A percentile compares a stretch with the other conserved stretches of the same genome.
These are phyloP conservation scores for Boletus vermiculosoides DNA, from an alignment of 768 basidiomycete genomes.

Conservation along the genomic window DNA sequence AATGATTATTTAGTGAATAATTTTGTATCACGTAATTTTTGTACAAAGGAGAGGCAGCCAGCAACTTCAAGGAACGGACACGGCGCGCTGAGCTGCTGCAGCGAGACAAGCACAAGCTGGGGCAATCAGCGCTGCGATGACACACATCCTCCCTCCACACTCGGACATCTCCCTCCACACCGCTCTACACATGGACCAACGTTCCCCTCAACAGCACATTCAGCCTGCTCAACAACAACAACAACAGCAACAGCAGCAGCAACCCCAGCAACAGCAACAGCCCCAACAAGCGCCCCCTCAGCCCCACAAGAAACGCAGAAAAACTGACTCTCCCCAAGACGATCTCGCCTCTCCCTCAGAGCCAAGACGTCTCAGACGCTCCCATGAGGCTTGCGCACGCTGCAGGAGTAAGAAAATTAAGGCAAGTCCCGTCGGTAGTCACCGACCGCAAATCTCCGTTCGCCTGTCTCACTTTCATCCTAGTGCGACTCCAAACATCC, in stretches of 20 bases:
- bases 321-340: conserved; percentile 54
- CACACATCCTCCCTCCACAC: conserved; percentile 49
- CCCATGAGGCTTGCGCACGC: conserved; percentile 89
- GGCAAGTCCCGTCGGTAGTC: conserved; percentile 66
- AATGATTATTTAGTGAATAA: too few species aligned
- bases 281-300: conserved; percentile 35
- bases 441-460: conserved; percentile 84
- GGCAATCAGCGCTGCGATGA: conserved; percentile 35
- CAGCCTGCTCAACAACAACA: conserved; percentile 35
- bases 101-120: conserved; percentile 2
- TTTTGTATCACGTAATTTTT: conserved; percentile 16
- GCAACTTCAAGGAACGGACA: not conserved
- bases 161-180: conserved; percentile 54
- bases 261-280: conserved; percentile 29
- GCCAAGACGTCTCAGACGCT: conserved; percentile 78
- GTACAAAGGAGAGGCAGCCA: conserved; percentile 22
- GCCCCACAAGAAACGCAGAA: conserved; percentile 56
- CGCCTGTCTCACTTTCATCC: conserved; percentile 38
- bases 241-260: conserved; percentile 27
- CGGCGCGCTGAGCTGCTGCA: conserved; percentile 6
- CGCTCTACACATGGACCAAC: conserved; percentile 68
- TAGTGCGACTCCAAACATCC: conserved; percentile 93
- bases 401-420: conserved; percentile 98
- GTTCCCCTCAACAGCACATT: conserved; percentile 45
- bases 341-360: conserved; percentile 60